Evolutionary conservation across 2,329 filamentous ascomycete genomes (phyloP), one percentile per base, ranked within the genome.

Genomic region (Exophiala sideris): DNA sequence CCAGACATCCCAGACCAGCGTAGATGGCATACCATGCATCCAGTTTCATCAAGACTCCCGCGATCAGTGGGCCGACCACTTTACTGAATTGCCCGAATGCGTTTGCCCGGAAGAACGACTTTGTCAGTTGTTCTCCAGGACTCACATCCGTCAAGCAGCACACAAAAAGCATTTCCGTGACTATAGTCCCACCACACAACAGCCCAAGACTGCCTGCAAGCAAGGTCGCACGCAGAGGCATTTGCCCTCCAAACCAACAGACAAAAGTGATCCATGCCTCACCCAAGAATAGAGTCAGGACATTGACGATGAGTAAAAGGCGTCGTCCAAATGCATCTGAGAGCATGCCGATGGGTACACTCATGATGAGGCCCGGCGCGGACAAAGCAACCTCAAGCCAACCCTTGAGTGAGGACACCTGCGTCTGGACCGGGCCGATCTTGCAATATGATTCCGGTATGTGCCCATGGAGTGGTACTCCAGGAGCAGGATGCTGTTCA

Each of bases 121-220:
- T 61, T 1, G 72, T 69, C 71, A 76, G 70, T 63, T 75, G 71
- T 16, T 73, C 70, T 3, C 76, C 70, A 1, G 71, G 75, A 5
- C 72, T 73, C n/a, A 79, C 71, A 60, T 80, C 77, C 0, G 76
- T 70, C 59, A 79, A 70, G 73, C 79, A 78, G 6, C 77, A 79
- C 29, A 76, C 70, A 51, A 74, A 70, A 33, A 79, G 70, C 2
- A 76, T 74, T 56, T 72, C 68, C 2, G 73, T 69, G 3, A 79
- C 76, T 10, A 76, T 72, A 5, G 72, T 68, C 0, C 76, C 76
- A 35, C 77, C 77, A 2, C 76, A 76, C 21, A 79, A 65, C 29
- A 78, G 50, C 62, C 70, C 73, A 32, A 76, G 71, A 21, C 72
- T 62, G 5, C 73, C 75, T 0, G 76, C 76, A 14, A 77, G 61